A percentile compares a stretch with the other conserved stretches of the same genome.
phyloP scores from a whole-genome alignment of 352 stramenopile species.

The Pythium apleroticum region DNA sequence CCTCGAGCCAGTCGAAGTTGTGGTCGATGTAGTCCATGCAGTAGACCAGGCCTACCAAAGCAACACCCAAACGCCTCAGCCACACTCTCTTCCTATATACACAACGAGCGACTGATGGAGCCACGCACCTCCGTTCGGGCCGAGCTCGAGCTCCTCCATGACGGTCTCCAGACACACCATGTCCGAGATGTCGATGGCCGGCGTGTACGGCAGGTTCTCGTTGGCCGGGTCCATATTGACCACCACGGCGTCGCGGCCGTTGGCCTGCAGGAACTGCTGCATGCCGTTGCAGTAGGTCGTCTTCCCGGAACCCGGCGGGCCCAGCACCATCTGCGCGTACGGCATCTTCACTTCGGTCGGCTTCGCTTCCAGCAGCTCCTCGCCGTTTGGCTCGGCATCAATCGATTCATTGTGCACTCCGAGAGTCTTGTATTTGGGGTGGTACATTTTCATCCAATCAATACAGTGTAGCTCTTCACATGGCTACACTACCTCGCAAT shows the following conservation, averaged over 20 bases:
- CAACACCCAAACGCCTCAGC: background rate
- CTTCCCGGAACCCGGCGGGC: slow-evolving; percentile 91
- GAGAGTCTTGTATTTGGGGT: background rate
- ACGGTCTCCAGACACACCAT: slow-evolving; percentile 96
- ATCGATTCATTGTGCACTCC: background rate
- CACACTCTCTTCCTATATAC: background rate
- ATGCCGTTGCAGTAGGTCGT: slow-evolving; percentile 99
- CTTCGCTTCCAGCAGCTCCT: background rate
- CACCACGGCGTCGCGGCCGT: slow-evolving; percentile 78
- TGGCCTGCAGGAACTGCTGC: slow-evolving; percentile 90
- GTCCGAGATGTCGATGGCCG: slow-evolving; percentile 93
- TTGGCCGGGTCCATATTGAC: slow-evolving; percentile 99
- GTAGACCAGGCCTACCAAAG: slow-evolving; percentile 90
- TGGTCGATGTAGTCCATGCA: slow-evolving; percentile 99
- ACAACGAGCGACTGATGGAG: background rate
- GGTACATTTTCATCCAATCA: slow-evolving; percentile 10
- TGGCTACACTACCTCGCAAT: slow-evolving; percentile 9
- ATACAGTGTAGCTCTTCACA: background rate
- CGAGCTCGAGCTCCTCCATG: slow-evolving; percentile 93
- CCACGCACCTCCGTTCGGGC: slow-evolving; percentile 92
- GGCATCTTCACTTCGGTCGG: slow-evolving; percentile 40
- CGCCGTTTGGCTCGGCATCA: background rate
- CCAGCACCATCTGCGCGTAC: slow-evolving; percentile 77
- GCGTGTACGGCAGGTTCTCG: slow-evolving; percentile 85
- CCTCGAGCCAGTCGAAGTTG: slow-evolving; percentile 98